These are phyloP conservation scores for Coemansia sp. DNA, from an alignment of 192 early-diverging fungal genomes.

Conservation along the genomic window DNA sequence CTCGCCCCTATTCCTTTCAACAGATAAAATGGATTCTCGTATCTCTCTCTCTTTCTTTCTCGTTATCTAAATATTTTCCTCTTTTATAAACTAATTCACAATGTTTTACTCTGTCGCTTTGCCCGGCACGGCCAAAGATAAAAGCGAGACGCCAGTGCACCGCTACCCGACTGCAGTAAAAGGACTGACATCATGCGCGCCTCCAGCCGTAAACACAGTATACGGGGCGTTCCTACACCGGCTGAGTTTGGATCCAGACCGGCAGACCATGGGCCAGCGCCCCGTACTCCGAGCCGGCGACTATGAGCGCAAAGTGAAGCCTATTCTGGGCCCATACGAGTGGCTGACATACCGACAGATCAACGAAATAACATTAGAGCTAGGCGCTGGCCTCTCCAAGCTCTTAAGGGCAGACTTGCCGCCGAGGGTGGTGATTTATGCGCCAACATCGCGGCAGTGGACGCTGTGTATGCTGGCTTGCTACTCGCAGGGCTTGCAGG, in stretches of 20 bases:
- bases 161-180: slow-evolving; percentile 28
- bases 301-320: slow-evolving; percentile 74
- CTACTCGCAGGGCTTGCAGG: slow-evolving; percentile 73
- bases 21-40: not conserved
- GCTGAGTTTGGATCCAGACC: slow-evolving; percentile 58
- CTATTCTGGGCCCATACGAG: slow-evolving; percentile 75
- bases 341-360: slow-evolving; percentile 83
- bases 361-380: slow-evolving; percentile 51
- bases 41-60: not conserved
- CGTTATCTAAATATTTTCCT: not conserved
- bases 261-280: slow-evolving; percentile 73
- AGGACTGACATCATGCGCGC: slow-evolving; percentile 31
- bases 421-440: slow-evolving; percentile 66
- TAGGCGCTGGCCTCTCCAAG: slow-evolving; percentile 75
- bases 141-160: slow-evolving; percentile 29
- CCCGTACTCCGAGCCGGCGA: slow-evolving; percentile 61
- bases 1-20: not conserved
- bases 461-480: slow-evolving; percentile 46
- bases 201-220: slow-evolving; percentile 62
- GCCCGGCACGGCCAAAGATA: slow-evolving; percentile 18
- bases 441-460: slow-evolving; percentile 64
- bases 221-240: slow-evolving; percentile 72
- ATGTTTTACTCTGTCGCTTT: slow-evolving; percentile 30
- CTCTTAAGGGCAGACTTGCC: slow-evolving; percentile 55
- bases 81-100: slow-evolving; percentile 2